Evolutionary conservation across 768 basidiomycete species (phyloP), one percentile per base, ranked within the genome.

Genomic region (Cystobasidium ongulense): DNA sequence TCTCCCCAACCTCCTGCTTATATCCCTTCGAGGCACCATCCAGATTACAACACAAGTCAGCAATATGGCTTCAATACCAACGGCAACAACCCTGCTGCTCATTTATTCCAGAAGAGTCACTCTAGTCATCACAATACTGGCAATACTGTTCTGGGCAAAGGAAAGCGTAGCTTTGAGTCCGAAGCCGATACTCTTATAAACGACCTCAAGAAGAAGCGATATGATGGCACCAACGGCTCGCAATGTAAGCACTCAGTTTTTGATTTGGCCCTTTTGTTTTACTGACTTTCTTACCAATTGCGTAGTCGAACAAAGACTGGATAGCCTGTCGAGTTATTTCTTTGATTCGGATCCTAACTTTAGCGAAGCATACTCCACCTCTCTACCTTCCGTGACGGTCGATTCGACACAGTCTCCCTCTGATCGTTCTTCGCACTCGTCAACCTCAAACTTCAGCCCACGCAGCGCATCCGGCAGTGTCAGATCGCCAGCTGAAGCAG

Each of bases 131-230:
- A n/a, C 38, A 7, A 36, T 38, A 17, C 21, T 18, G 54, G 54
- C n/a, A 71, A 71, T 54, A 27, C 54, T 17, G 68, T 71, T 13
- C 25, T 71, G 7, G 68, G 68, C 15, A 71, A 71, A 36, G 43
- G 36, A n/a, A 71, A 71, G 43, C 21, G 68, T 25, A 38, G 68
- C 15, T 71, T 71, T 29, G 43, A 52, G 31, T 52, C 52, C 1
- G 68, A 71, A 36, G 68, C 68, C 1, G 68, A 71, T 39, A 36
- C 68, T 13, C 54, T 71, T 10, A 23, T 71, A 13, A 54, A 52
- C 29, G 68, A 71, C n/a, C 52, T 71, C n/a, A 71, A 71, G 68
- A 71, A 71, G 68, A 71, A 71, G 43, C 7, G 41, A 10, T 33
- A 54, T 33, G 68, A 71, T 43, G 50, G 33, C 15, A 21, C 18